A percentile compares a stretch with the other conserved stretches of the same genome.
Evolutionary conservation across 2,329 filamentous ascomycete species (phyloP).

Genomic region (Fusarium sp.): DNA sequence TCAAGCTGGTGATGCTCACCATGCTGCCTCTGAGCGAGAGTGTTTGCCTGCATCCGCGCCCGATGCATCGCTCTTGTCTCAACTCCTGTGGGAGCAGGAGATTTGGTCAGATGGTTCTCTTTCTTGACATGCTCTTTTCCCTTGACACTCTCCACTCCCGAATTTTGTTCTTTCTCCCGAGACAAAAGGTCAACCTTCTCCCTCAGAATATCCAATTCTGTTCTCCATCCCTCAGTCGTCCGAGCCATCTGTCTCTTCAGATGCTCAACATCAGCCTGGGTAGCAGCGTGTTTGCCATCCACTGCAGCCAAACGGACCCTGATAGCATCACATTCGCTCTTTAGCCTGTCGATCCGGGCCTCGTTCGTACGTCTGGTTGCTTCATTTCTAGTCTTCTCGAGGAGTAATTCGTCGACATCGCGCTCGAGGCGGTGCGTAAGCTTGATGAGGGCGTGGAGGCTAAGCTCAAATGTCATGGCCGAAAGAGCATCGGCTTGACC

Average conservation of each 20-base stretch:
- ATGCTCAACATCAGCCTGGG: slow-evolving; percentile 33
- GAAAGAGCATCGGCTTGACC: slow-evolving; percentile 54
- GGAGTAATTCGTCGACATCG: slow-evolving; percentile 49
- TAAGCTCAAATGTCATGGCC: slow-evolving; percentile 57
- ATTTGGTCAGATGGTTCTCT: neutral
- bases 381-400: slow-evolving; percentile 47
- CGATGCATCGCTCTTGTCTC: slow-evolving; percentile 31
- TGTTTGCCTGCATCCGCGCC: slow-evolving; percentile 5
- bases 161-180: too few species aligned
- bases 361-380: slow-evolving; percentile 48
- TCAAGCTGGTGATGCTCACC: slow-evolving; percentile 9
- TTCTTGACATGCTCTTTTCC: slow-evolving; percentile 35
- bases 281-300: slow-evolving; percentile 23
- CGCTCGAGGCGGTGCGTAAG: slow-evolving; percentile 51
- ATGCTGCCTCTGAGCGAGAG: slow-evolving; percentile 6
- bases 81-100: slow-evolving; percentile 1
- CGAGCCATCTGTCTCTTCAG: slow-evolving; percentile 40
- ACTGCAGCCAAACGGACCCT: slow-evolving; percentile 34
- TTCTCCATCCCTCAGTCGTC: slow-evolving; percentile 33
- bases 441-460: slow-evolving; percentile 49
- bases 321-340: slow-evolving; percentile 47
- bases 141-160: too few species aligned
- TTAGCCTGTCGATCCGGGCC: too few species aligned
- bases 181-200: slow-evolving; percentile 41
- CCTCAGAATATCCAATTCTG: slow-evolving; percentile 47